Evolutionary conservation across 352 stramenopile genomes (phyloP), one percentile per base, ranked within the genome.

Genomic region (Phytophthora europaea): DNA sequence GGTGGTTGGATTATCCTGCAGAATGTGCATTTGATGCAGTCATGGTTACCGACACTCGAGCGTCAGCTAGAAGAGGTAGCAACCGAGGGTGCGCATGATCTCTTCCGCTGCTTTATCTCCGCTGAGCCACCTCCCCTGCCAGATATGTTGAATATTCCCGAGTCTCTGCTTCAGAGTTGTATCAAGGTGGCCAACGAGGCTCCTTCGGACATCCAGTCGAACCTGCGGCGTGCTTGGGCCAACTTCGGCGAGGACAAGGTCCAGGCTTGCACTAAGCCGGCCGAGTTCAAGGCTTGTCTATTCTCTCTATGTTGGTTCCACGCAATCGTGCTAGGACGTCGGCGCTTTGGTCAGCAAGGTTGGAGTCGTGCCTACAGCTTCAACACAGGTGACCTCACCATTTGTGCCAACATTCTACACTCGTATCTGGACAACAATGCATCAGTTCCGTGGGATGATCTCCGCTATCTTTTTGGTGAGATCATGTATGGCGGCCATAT

Each of bases 401-500:
- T 99, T 72, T 99, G 96, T 73, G 88, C 88, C 34, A 98, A 99
- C 64, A 98, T 99, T 48, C 68, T 99, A 28, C 80, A 94, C 58
- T 95, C 88, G 60, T 99, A 99, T 75, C 72, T 99, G 66, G 93
- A 99, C 82, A 96, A 96, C 78, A 98, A 98, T 66, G 72, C 77
- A 7, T 85, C 75, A 51, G 92, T 99, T 54, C 95, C 95, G 13
- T 99, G 95, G 95, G 94, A 99, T 76, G 97, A 99, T 81, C 70
- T 99, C 6, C 91, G 97, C 15, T 99, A 99, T 73, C 92, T 99
- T 50, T 98, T 99, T 73, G 96, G 96, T 33, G 95, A 99, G 78
- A 99, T 99, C 80, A 99, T 99, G 96, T 99, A 99, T 80, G 96
- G 96, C 36, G 96, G 96, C 10, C 95, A 99, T 71, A 99, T 99